phyloP scores from a whole-genome alignment of 2,329 filamentous ascomycete species.

The Aspergillus terreus region DNA sequence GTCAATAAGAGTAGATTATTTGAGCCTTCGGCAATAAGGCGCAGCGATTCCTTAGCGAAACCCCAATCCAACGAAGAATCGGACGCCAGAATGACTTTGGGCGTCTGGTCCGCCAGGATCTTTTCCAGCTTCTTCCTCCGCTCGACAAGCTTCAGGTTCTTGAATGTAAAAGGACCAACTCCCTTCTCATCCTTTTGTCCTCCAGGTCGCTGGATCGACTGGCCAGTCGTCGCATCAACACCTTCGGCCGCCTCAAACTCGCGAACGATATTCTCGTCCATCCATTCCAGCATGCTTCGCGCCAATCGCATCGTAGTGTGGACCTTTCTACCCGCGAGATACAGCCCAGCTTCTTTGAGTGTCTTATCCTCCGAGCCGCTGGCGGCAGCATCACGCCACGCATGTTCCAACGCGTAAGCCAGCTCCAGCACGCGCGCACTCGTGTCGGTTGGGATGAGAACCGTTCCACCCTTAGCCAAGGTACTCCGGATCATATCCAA shows the following conservation, averaged over 20 bases:
- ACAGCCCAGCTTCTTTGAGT: slow-evolving; percentile 58
- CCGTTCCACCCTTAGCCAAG: slow-evolving; percentile 77
- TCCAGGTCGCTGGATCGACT: slow-evolving; percentile 37
- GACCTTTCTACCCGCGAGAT: slow-evolving; percentile 80
- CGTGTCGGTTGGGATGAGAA: slow-evolving; percentile 90
- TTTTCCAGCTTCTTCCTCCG: slow-evolving; percentile 74
- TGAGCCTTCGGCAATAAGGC: slow-evolving; percentile 67
- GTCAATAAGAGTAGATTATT: slow-evolving; percentile 85
- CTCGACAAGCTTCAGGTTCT: slow-evolving; percentile 77
- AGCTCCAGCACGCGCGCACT: slow-evolving; percentile 92
- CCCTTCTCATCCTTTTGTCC: slow-evolving; percentile 35
- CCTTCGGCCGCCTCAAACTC: slow-evolving; percentile 71
- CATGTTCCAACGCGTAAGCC: slow-evolving; percentile 86
- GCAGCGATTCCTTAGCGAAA: slow-evolving; percentile 78
- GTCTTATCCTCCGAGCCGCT: slow-evolving; percentile 49
- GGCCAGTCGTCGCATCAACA: slow-evolving; percentile 33
- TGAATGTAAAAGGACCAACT: slow-evolving; percentile 82
- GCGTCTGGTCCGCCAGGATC: slow-evolving; percentile 53
- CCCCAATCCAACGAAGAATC: slow-evolving; percentile 92
- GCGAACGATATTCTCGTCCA: slow-evolving; percentile 91
- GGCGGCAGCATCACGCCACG: slow-evolving; percentile 68
- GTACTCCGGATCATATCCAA: slow-evolving; percentile 77
- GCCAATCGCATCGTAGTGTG: slow-evolving; percentile 87
- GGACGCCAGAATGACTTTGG: slow-evolving; percentile 81
- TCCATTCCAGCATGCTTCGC: slow-evolving; percentile 97